Base-by-base conservation (phyloP, 225 moss, liverwort and hornwort genomes). In the Neckera pumila region DNA sequence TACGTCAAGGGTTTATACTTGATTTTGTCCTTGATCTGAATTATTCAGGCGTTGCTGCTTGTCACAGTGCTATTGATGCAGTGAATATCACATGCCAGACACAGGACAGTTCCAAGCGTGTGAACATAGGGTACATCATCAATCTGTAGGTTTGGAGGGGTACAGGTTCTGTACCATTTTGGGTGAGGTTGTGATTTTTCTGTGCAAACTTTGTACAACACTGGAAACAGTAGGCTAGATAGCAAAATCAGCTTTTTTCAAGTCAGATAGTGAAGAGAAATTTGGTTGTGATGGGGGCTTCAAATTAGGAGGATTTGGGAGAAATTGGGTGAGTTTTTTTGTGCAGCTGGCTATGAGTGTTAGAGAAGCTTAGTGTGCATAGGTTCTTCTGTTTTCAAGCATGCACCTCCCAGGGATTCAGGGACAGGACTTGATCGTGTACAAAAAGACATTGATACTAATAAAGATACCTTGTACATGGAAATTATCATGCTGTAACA, bases 121-220 rank as follows among this genome's bases (percentile, higher is more conserved):
- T 83, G 82, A 90, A 74, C 30, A 31, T 80, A 45, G 67, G 74
- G 77, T 77, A 62, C 82, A 88, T 88, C 31, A 53, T 90, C 92
- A 59, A 77, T 38, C 83, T 81, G 57, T 75, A 80, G 70, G 79
- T 73, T 80, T 80, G 84, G 82, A 82, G 87, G 74, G 63, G 74
- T 74, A 62, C 76, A 62, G 76, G 18, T 86, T 38, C 58, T 76
- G 82, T 64, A 49, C 89, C 86, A 45, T 82, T 86, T 86, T 86
- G 73, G 84, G 81, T 17, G 86, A 56, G 61, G 56, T 65, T 66
- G 81, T 86, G 85, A 49, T 81, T 67, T 80, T 80, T 79, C 78
- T 31, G 54, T 36, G 78, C 87, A 65, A 65, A 87, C 82, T 90
- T 82, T 92, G 83, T 92, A 90, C 86, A 88, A 85, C 82, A 87